A percentile compares a stretch with the other conserved stretches of the same genome.
phyloP scores from a whole-genome alignment of 345 rosid species.

The Iberis pinnata region DNA sequence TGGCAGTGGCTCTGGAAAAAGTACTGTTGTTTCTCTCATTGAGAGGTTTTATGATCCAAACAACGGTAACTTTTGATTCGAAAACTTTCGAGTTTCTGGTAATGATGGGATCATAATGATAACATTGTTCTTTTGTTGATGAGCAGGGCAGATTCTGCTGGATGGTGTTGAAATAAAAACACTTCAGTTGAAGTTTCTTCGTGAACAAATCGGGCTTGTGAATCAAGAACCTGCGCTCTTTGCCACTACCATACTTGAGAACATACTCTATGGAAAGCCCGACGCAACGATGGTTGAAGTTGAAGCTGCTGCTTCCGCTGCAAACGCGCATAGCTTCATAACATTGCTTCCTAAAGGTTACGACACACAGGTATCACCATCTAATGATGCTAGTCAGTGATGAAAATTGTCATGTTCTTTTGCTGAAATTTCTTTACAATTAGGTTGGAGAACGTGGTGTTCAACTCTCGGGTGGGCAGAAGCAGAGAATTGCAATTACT shows the following conservation, averaged over 20 bases:
- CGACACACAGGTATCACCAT: slow-evolving; percentile 64
- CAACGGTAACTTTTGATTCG: slow-evolving; percentile 45
- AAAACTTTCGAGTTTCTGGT: background rate
- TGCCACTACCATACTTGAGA: slow-evolving; percentile 89
- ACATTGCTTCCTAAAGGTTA: slow-evolving; percentile 93
- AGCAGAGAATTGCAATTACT: slow-evolving; percentile 97
- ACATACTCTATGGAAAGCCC: slow-evolving; percentile 85
- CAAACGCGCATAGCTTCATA: slow-evolving; percentile 91
- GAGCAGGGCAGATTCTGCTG: slow-evolving; percentile 80
- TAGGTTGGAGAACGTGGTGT: slow-evolving; percentile 98
- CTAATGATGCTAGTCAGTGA: background rate
- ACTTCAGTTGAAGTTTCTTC: slow-evolving; percentile 75
- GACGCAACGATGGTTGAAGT: slow-evolving; percentile 87
- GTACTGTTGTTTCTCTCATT: slow-evolving; percentile 91
- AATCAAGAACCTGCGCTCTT: slow-evolving; percentile 99
- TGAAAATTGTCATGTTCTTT: background rate
- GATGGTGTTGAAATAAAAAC: slow-evolving; percentile 86
- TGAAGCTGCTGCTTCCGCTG: slow-evolving; percentile 89
- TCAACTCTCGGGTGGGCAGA: slow-evolving; percentile 97
- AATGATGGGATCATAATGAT: slow-evolving; percentile 11
- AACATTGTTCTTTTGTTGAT: slow-evolving; percentile 13
- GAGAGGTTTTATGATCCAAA: slow-evolving; percentile 96
- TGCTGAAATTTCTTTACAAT: slow-evolving; percentile 1
- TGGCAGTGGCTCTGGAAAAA: slow-evolving; percentile 98
- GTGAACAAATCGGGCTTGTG: slow-evolving; percentile 91